Base-by-base conservation (phyloP, 106 monocot genomes). In the Platanthera guangdongensis region DNA sequence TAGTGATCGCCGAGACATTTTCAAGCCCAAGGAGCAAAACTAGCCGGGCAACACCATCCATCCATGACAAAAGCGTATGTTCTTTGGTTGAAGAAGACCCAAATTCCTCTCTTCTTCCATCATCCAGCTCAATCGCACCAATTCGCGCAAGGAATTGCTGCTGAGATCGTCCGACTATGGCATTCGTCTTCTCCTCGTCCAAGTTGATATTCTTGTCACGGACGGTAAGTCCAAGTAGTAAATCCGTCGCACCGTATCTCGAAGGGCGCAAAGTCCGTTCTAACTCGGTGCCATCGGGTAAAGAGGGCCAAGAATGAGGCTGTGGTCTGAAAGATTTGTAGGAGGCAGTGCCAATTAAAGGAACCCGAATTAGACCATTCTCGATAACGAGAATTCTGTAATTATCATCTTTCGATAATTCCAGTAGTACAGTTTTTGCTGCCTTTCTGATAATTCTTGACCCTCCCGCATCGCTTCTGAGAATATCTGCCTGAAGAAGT, bases 111-210 rank as follows among this genome's bases (percentile, higher is more conserved):
- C 71, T 78, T 68, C 21, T 74, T 55, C 67, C 82, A 77, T 86
- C 87, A 49, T 88, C 86, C 54, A 80, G 6, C 80, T 91, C 91
- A 71, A 95, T 88, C 77, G 92, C 95, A 49, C 92, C 89, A 65
- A 95, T 89, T 71, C 89, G 84, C 78, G 84, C 92, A 85, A 95
- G 95, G 88, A 95, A 95, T 74, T 90, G 95, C 79, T 95, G 95
- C 13, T 89, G 89, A 14, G 95, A 95, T 45, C 92, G 89, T 49
- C 92, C 95, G 76, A 95, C 86, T 59, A 95, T 78, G 47, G 95
- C 95, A 81, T 92, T 86, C 73, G 81, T 86, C 75, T 92, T 95
- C 39, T 80, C 51, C 76, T 92, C 89, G 45, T 87, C 89, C 22
- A 92, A 78, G 39, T 62, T 76, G 3, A 84, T 51, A 25, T 77